phyloP scores from a whole-genome alignment of 768 basidiomycete genomes.

The Macrocybe gigantea region DNA sequence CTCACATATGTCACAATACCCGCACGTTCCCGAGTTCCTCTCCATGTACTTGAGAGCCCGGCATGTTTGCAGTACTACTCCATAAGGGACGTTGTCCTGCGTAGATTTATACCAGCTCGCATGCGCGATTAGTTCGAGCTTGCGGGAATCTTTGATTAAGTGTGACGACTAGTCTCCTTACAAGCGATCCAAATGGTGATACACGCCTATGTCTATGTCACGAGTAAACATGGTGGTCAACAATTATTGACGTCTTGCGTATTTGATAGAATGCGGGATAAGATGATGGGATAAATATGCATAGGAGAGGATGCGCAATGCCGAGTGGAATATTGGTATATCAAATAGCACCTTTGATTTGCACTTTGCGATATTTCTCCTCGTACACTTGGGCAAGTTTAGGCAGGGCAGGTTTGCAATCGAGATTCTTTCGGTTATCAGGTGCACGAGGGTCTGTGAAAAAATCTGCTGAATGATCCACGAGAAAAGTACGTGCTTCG shows the following conservation, averaged over 20 bases:
- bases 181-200: too few species aligned
- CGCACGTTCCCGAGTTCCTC: slow-evolving; percentile 49
- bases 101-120: slow-evolving; percentile 85
- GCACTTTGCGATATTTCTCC: slow-evolving; percentile 80
- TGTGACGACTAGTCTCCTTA: too few species aligned
- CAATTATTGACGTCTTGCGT: neutral
- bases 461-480: slow-evolving; percentile 57
- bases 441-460: slow-evolving; percentile 60
- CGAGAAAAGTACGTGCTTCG: slow-evolving; percentile 64
- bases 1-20: slow-evolving; percentile 93
- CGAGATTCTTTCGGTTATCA: slow-evolving; percentile 60
- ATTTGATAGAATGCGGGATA: slow-evolving; percentile 9
- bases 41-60: slow-evolving; percentile 56
- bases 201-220: too few species aligned
- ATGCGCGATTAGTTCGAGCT: slow-evolving; percentile 68
- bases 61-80: slow-evolving; percentile 73
- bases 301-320: slow-evolving; percentile 12
- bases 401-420: slow-evolving; percentile 59
- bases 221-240: neutral
- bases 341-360: slow-evolving; percentile 91
- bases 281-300: slow-evolving; percentile 13
- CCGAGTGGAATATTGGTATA: slow-evolving; percentile 5
- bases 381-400: slow-evolving; percentile 63
- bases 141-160: too few species aligned
- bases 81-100: slow-evolving; percentile 76